Conservation (phyloP, 2,329 filamentous ascomycete species). For the Aspergillus fructus region DNA sequence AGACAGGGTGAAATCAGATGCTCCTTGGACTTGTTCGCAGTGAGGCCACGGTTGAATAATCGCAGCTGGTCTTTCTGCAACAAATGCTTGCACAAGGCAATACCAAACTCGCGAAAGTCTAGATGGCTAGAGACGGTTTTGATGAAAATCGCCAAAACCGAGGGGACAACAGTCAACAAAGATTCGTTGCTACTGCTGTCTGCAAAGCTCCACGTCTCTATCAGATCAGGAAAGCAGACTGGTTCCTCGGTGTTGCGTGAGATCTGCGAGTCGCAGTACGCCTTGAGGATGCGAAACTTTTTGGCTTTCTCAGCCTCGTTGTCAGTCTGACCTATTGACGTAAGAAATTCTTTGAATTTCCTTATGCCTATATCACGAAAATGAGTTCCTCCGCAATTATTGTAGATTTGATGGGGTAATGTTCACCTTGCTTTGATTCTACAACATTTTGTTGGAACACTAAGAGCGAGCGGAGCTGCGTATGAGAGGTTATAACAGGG, state of each 20-base stretch:
- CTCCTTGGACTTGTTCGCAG: constrained; percentile 77
- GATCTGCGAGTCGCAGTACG: constrained; percentile 55
- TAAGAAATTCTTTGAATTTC: constrained; percentile 46
- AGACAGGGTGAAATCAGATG: constrained; percentile 87
- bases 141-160: constrained; percentile 77
- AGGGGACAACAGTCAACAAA: constrained; percentile 75
- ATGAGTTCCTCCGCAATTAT: background rate
- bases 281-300: constrained; percentile 45
- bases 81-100: constrained; percentile 76
- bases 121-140: constrained; percentile 72
- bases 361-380: constrained; percentile 35
- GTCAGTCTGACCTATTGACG: constrained; percentile 37
- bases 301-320: constrained; percentile 36
- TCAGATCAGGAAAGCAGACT: constrained; percentile 72
- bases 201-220: constrained; percentile 86
- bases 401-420: background rate
- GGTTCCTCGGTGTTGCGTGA: constrained; percentile 53
- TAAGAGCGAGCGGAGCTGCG: constrained; percentile 68
- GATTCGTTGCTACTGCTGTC: constrained; percentile 76
- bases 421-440: constrained; percentile 64
- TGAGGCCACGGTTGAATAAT: constrained; percentile 74
- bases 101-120: constrained; percentile 71
- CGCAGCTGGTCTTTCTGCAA: constrained; percentile 79
- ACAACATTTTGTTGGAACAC: constrained; percentile 67
- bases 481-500: constrained; percentile 46